These are phyloP conservation scores for Xylariaceae sp. DNA, from an alignment of 2,329 filamentous ascomycete genomes.

Conservation along the genomic window DNA sequence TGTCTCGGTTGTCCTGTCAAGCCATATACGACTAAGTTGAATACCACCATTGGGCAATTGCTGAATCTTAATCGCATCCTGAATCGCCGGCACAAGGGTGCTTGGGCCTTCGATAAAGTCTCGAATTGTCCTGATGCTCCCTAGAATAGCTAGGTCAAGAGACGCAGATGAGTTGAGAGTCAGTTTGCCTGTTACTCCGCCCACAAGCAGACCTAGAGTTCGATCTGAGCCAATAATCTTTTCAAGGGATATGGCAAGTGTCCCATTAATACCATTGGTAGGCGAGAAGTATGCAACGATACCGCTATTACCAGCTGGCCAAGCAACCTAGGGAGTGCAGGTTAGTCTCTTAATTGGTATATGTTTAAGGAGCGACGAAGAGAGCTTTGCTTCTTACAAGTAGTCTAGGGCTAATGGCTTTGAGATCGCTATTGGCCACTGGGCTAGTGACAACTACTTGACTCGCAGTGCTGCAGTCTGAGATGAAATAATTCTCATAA, in stretches of 20 bases:
- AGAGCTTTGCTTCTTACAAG: constrained; percentile 43
- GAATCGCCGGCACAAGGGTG: constrained; percentile 54
- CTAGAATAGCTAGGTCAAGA: constrained; percentile 59
- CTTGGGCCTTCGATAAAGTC: constrained; percentile 64
- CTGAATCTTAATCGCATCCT: constrained; percentile 53
- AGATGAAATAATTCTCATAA: constrained; percentile 68
- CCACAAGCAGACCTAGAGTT: constrained; percentile 49
- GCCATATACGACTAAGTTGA: constrained; percentile 57
- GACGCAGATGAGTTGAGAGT: constrained; percentile 60
- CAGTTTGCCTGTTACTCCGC: constrained; percentile 57
- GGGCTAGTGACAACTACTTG: constrained; percentile 66
- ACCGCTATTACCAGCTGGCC: constrained; percentile 68
- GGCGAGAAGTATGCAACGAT: constrained; percentile 60
- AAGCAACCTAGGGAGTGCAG: constrained; percentile 45
- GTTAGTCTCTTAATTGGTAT: constrained; percentile 4
- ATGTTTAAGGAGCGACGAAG: not conserved
- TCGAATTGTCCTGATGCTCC: constrained; percentile 64
- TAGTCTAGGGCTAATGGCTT: constrained; percentile 59
- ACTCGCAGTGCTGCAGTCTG: constrained; percentile 61
- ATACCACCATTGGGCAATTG: constrained; percentile 46
- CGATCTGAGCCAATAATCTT: constrained; percentile 50
- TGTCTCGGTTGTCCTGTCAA: constrained; percentile 63
- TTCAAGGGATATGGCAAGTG: constrained; percentile 54
- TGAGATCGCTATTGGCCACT: constrained; percentile 53
- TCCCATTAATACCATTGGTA: constrained; percentile 54